These are phyloP conservation scores for Aureobasidium pullulans DNA, from an alignment of 2,329 filamentous ascomycete species.

Conservation along the genomic window DNA sequence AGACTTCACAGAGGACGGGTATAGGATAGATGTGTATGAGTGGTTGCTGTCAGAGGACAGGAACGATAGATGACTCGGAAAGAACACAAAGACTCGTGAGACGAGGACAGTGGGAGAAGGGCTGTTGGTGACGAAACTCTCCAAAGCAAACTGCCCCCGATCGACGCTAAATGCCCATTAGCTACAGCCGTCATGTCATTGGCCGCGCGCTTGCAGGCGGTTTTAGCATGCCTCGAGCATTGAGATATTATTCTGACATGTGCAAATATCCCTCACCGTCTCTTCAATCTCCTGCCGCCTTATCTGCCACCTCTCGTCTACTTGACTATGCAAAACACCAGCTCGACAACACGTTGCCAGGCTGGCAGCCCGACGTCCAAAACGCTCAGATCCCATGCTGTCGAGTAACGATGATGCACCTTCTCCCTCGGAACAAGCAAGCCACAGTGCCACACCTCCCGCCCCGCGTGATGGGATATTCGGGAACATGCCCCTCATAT, in stretches of 20 bases:
- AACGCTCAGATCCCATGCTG: constrained; percentile 3
- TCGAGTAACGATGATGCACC: background rate
- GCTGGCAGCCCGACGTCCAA: background rate
- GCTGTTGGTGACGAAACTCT: constrained; percentile 6
- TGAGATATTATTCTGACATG: background rate
- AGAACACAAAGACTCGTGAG: constrained; percentile 5
- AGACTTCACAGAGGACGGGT: background rate
- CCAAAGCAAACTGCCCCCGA: constrained; percentile 10
- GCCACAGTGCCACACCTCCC: constrained; percentile 9
- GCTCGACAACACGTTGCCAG: constrained; percentile 5
- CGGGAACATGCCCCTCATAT: background rate
- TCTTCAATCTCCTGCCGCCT: background rate
- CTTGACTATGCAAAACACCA: background rate
- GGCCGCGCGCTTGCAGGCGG: background rate
- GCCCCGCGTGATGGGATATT: constrained; percentile 4
- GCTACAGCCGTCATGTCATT: constrained; percentile 9
- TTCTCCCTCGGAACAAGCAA: constrained; percentile 6
- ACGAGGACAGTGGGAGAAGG: constrained; percentile 6
- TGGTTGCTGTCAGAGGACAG: background rate
- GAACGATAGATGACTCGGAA: constrained; percentile 3
- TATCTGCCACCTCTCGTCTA: background rate
- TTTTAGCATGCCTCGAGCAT: background rate
- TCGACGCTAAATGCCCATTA: constrained; percentile 11
- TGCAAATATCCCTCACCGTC: constrained; percentile 1
- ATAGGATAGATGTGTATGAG: background rate